Evolutionary conservation across 192 early-diverging fungal genomes (phyloP).

Genomic region (Coemansia reversa): DNA sequence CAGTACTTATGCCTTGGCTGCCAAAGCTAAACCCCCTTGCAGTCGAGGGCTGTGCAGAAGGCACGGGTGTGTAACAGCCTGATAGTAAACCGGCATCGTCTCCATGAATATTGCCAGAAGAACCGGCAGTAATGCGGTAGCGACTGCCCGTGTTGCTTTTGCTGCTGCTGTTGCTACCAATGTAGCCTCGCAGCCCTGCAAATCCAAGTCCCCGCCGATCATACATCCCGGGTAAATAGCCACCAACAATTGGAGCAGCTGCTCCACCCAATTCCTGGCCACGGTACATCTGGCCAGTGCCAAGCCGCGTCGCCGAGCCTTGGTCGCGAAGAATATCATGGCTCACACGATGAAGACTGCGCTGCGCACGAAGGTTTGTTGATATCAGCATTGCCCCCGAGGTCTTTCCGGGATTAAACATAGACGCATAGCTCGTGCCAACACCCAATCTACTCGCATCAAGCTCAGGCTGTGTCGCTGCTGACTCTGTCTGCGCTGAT

Average conservation of each 20-base stretch:
- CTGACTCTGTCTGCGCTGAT: conserved; percentile 1
- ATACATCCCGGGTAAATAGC: conserved; percentile 10
- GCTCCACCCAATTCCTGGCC: conserved; percentile 29
- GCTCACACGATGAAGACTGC: conserved; percentile 33
- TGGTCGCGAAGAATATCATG: conserved; percentile 34
- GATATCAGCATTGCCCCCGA: conserved; percentile 28
- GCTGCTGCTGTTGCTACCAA: conserved; percentile 20
- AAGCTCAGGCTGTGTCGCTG: not conserved
- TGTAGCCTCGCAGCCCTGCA: conserved; percentile 51
- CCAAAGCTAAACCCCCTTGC: conserved; percentile 17
- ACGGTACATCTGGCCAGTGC: conserved; percentile 32
- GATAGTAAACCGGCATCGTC: conserved; percentile 19
- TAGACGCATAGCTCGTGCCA: conserved; percentile 21
- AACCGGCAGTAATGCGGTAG: conserved; percentile 14
- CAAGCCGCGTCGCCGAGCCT: conserved; percentile 17
- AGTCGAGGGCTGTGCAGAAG: conserved; percentile 11
- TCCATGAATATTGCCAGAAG: conserved; percentile 6
- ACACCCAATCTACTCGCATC: not conserved
- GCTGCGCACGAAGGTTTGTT: conserved; percentile 36
- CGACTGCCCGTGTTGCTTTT: conserved; percentile 1
- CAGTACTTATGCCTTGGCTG: conserved; percentile 18
- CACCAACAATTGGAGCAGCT: conserved; percentile 30
- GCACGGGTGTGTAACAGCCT: conserved; percentile 34
- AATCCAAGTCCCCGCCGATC: conserved; percentile 34
- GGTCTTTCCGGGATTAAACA: conserved; percentile 22